Evolutionary conservation across 2,329 filamentous ascomycete species (phyloP), one percentile per base, ranked within the genome.

Genomic region (Colletotrichum neosansevieriae): DNA sequence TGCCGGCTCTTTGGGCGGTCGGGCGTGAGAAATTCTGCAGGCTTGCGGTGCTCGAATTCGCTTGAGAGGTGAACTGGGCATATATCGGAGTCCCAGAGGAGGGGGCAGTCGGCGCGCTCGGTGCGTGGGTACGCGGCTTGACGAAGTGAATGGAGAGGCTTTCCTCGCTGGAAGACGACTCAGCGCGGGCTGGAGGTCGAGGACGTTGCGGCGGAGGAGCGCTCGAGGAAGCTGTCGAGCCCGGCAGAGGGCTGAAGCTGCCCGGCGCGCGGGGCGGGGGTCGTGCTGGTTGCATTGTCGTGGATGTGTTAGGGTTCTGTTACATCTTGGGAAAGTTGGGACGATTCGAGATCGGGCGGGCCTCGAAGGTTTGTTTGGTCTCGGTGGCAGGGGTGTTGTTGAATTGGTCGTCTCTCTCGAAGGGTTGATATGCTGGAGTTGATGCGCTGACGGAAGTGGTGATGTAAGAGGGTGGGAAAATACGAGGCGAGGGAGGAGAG

Each of bases 21-120:
- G 88, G 87, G 15, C 88, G 84, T 24, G 87, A 89, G 79, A 88
- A 90, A 81, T 87, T 89, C 68, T 86, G 86, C 21, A 83, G 82
- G 70, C 79, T 85, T 66, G 77, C 76, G 68, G 77, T 80, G 78
- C 83, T 87, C 62, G 80, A 79, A 76, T 83, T 87, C 71, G 79
- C 74, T 69, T 83, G 82, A 13, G 80, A 78, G 6, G 82, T 79
- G 71, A 87, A 85, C 74, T 80, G 81, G 63, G 81, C 73, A 76
- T 85, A 84, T 72, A 83, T 81, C 36, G 86, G 81, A 17, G 66
- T 69, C 6, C 17, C 38, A 10, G 58, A 44, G 32, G 69, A 60
- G 36, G 67, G 67, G 38, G 50, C 62, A 21, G 63, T 58, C 13
- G 70, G 67, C n/a, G 56, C 67, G 67, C 70, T 71, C 32, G 70